These are phyloP conservation scores for Picea sitchensis DNA, from an alignment of 75 land plant species.

Conservation along the genomic window DNA sequence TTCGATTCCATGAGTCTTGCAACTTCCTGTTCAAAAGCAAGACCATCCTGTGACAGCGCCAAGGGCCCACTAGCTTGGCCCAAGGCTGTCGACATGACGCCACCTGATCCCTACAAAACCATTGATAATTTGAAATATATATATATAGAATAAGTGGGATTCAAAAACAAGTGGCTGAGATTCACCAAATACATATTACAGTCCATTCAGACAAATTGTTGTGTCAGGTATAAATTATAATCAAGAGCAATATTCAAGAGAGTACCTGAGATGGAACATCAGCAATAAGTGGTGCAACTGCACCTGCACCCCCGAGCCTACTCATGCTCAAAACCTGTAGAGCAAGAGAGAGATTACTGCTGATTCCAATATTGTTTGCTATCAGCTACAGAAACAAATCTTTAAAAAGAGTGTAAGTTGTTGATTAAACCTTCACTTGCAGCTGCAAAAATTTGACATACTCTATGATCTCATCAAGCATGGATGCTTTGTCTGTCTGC, in stretches of 20 bases:
- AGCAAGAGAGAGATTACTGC: background rate
- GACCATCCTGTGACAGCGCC: constrained; percentile 15
- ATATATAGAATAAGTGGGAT: background rate
- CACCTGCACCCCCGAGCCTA: constrained; percentile 55
- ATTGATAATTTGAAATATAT: background rate
- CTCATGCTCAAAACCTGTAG: constrained; percentile 61
- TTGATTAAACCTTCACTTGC: constrained; percentile 72
- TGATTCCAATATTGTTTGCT: background rate
- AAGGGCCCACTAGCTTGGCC: constrained; percentile 15
- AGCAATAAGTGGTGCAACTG: constrained; percentile 37
- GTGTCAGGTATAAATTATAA: background rate
- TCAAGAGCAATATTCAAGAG: background rate
- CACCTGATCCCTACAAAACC: background rate
- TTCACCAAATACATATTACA: background rate
- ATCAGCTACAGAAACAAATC: background rate
- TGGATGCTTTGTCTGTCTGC: constrained; percentile 94
- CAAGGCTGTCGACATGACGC: background rate
- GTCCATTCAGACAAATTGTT: background rate
- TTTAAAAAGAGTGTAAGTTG: background rate
- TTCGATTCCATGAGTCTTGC: constrained; percentile 77
- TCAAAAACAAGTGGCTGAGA: background rate
- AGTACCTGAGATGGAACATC: constrained; percentile 47
- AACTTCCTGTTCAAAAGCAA: constrained; percentile 64
- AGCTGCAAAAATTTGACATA: constrained; percentile 90
- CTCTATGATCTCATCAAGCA: constrained; percentile 91